Base-by-base conservation (phyloP, 257 asterid genomes). In the Gentiana dahurica region DNA sequence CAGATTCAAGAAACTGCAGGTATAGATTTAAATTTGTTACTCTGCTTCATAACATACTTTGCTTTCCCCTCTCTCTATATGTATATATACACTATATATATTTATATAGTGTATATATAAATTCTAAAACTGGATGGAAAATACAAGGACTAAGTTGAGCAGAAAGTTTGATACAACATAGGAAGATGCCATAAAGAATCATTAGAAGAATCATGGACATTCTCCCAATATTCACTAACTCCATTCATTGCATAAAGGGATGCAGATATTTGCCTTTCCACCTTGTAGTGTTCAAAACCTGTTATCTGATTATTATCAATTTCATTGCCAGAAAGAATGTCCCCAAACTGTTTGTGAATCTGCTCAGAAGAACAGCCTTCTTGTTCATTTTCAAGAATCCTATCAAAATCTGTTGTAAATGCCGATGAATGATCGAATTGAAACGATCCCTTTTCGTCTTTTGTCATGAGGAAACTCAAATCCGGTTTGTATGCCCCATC, bases 161-260 rank as follows among this genome's bases (percentile, higher is more conserved):
- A 83, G 69, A 80, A 83, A 89, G 81, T 86, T 47, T 83, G 89
- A 52, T 66, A 76, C 2, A 83, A 66, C 68, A 75, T 65, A 9
- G 86, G 79, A 33, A 81, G 70, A 67, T 86, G 90, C 90, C 94
- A 86, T 32, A 81, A 70, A 64, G 77, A 61, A 67, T 84, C 88
- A n/a, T n/a, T n/a, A 24, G 35, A 34, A 7, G 61, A 67, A 52
- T 78, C 87, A 62, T 62, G 72, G 51, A 74, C 55, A 66, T 69
- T 79, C 2, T 79, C 89, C 89, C 87, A 81, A 35, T 76, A 81
- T 32, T 87, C 91, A 61, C 46, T 71, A 43, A 81, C 64, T 8
- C 87, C 92, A 71, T 81, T 79, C 85, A 81, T 61, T 52, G 94
- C 93, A 66, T 78, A 80, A 0, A 82, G 73, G 15, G 89, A 81